Evolutionary conservation across 1,139 yeast genomes (phyloP).

Genomic region (Hemisphaericaspora xylofermentans): DNA sequence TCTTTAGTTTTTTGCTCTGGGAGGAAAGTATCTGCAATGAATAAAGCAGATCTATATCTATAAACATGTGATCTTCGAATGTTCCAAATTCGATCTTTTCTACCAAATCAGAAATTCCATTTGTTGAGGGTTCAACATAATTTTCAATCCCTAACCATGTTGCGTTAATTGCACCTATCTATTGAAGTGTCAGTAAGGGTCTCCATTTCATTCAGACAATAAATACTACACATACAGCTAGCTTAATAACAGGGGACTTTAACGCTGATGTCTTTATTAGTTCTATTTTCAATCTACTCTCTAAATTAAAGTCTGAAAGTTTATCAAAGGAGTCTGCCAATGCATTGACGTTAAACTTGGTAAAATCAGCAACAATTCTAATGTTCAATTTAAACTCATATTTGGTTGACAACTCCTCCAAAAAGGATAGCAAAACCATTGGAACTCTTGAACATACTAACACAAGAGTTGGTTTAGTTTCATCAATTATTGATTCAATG

Average conservation of each 20-base stretch:
- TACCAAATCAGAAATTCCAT: slow-evolving; percentile 6
- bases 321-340: slow-evolving; percentile 8
- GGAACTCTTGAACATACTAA: slow-evolving; percentile 12
- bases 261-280: slow-evolving; percentile 7
- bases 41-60: slow-evolving; percentile 34
- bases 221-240: slow-evolving; percentile 6
- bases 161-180: slow-evolving; percentile 12
- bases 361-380: slow-evolving; percentile 12
- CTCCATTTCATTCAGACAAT: background rate
- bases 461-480: slow-evolving; percentile 10
- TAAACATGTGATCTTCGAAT: slow-evolving; percentile 21
- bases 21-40: slow-evolving; percentile 29
- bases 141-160: slow-evolving; percentile 10
- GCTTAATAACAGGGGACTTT: slow-evolving; percentile 5
- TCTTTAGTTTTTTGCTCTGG: slow-evolving; percentile 1
- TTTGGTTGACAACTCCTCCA: slow-evolving; percentile 7
- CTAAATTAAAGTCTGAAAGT: background rate
- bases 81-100: slow-evolving; percentile 4
- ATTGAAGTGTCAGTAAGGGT: background rate
- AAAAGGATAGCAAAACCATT: slow-evolving; percentile 1
- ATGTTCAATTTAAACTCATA: slow-evolving; percentile 5
- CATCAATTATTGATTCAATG: slow-evolving; percentile 12
- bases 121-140: slow-evolving; percentile 3
- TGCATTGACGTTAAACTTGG: slow-evolving; percentile 7
- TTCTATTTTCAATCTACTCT: background rate